Base-by-base conservation (phyloP, 73 alveolate genomes). In the Stentor coeruleus region DNA sequence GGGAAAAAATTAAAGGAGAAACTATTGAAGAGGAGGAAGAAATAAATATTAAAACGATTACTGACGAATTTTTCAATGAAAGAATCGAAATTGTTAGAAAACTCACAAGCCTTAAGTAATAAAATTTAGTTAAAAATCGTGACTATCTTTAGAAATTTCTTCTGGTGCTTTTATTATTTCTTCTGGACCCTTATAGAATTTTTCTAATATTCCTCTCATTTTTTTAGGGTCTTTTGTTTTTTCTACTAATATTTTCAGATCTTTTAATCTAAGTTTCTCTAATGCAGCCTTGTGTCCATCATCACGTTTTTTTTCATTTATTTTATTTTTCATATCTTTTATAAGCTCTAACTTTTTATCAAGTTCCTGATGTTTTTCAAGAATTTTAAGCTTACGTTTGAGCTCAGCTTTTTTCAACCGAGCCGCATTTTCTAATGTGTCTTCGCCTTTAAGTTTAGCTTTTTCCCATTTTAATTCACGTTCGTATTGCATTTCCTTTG, bases 21-120 rank as follows among this genome's bases (percentile, higher is more conserved):
- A 31, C 66, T 75, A 75, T 75, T 75, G 83, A 75, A 33, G 83
- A 75, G 37, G 74, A 75, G 39, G 83, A 75, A 75, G 83, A 75
- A 75, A 75, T 66, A 28, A 66, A 1, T 66, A 26, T 20, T 37
- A 40, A 66, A 11, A 31, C 42, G 1, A 20, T 66, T 2, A 66
- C 79, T 3, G 49, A 37, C 2, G 33, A 0, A 11, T 20, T 66
- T 37, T 15, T 66, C 2, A 20, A 66, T 28, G 79, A 66, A 26
- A 33, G n/a, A 0, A 66, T 37, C 20, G 39, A 66, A 20, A 20
- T 26, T 20, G 79, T 66, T 49, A 49, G 66, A 49, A 20, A 49
- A 11, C 6, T 49, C 20, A 49, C 66, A 11, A 49, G 66, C 28
- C 6, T 6, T 6, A 49, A 49, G 66, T 49, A 49, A 49, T 49